These are phyloP conservation scores for Elongisporangium anandrum DNA, from an alignment of 352 stramenopile species.

Conservation along the genomic window DNA sequence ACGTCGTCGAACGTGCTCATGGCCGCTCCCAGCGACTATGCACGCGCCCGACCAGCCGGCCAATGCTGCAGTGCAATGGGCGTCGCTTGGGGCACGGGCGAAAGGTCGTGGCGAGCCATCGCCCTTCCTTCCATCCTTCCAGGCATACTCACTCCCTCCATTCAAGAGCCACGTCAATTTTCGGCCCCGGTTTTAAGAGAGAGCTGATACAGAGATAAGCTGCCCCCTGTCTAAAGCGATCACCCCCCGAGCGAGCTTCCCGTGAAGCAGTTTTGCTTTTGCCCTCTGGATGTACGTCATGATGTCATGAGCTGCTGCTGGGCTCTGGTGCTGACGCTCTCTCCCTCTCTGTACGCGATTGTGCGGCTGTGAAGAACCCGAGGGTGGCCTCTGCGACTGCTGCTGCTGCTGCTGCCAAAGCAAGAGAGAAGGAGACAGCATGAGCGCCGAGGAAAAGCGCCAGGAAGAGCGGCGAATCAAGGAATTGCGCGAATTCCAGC, in stretches of 20 bases:
- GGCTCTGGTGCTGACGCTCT: not conserved
- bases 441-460: conserved; percentile 62
- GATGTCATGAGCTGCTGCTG: conserved; percentile 6
- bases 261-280: not conserved
- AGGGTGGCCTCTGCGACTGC: not conserved
- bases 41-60: not conserved
- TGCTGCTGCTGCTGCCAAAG: not conserved
- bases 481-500: conserved; percentile 85
- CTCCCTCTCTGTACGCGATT: not conserved
- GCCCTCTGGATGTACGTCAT: not conserved
- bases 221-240: not conserved
- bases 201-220: not conserved
- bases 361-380: not conserved
- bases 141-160: not conserved
- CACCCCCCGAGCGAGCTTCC: not conserved
- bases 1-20: conserved; percentile 87
- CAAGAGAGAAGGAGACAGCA: conserved; percentile 3
- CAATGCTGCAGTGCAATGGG: not conserved
- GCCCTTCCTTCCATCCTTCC: not conserved
- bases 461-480: conserved; percentile 82
- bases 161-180: not conserved
- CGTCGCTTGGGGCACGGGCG: not conserved
- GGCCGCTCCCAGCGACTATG: not conserved
- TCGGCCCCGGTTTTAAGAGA: not conserved
- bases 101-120: not conserved